A percentile compares a stretch with the other conserved stretches of the same genome.
phyloP scores from a whole-genome alignment of 208 protist species.

The Trypanosoma avium region DNA sequence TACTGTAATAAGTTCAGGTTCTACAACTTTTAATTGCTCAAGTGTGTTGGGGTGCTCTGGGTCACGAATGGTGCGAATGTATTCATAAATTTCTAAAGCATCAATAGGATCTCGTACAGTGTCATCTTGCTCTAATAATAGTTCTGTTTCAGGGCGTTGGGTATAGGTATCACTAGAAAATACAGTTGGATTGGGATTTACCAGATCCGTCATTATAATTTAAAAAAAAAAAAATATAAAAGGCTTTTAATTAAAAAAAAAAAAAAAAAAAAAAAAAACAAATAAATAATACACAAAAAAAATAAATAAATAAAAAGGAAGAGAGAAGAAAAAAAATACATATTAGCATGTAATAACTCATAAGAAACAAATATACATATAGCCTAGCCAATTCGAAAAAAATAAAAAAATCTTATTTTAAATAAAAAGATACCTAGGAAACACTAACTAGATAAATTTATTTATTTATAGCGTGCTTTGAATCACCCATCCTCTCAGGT shows the following conservation, averaged over 20 bases:
- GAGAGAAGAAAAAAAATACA: no score
- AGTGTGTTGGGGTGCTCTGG: constrained; percentile 98
- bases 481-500: no score
- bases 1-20: constrained; percentile 89
- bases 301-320: not conserved
- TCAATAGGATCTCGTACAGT: constrained; percentile 88
- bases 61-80: constrained; percentile 97
- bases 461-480: no score
- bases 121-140: constrained; percentile 54
- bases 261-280: constrained; percentile 10
- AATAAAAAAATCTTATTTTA: no score
- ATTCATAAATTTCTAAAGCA: constrained; percentile 94
- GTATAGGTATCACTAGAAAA: no score
- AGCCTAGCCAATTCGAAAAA: no score
- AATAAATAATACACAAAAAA: not conserved
- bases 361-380: no score
- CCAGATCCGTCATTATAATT: constrained; percentile 31
- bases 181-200: constrained; percentile 73
- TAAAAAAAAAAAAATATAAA: not conserved
- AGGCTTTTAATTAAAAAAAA: no score
- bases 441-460: no score
- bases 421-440: no score
- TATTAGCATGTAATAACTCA: no score
- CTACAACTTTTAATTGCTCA: constrained; percentile 97
- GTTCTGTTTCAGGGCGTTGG: constrained; percentile 43